These are phyloP conservation scores for Flammula alnicola DNA, from an alignment of 1,284 basidiomycete genomes.

Conservation along the genomic window DNA sequence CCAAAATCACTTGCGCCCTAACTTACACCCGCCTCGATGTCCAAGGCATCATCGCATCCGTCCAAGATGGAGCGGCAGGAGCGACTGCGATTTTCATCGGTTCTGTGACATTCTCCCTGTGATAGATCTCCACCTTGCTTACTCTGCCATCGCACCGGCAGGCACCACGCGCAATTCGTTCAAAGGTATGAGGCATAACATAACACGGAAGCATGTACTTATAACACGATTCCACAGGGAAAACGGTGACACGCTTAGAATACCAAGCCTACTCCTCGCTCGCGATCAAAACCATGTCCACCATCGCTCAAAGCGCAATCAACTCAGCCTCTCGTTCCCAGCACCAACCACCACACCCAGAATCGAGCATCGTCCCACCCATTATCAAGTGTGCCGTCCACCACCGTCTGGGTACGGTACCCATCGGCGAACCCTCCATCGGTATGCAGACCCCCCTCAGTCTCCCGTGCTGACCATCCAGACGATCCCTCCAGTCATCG, in stretches of 20 bases:
- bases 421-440: conserved; percentile 81
- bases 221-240: conserved; percentile 52
- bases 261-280: conserved; percentile 86
- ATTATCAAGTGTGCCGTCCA: conserved; percentile 46
- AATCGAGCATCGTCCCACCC: conserved; percentile 20
- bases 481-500: conserved; percentile 59
- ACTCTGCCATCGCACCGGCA: conserved; percentile 19
- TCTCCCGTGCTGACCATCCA: background rate
- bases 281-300: conserved; percentile 78
- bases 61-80: conserved; percentile 67
- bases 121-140: background rate
- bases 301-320: conserved; percentile 59
- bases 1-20: conserved; percentile 59
- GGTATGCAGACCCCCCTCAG: conserved; percentile 29
- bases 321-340: conserved; percentile 46
- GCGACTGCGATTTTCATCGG: conserved; percentile 79
- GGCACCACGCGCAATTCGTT: conserved; percentile 55
- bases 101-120: conserved; percentile 25
- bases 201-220: background rate
- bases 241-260: conserved; percentile 71
- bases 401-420: conserved; percentile 82
- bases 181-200: conserved; percentile 44
- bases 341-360: conserved; percentile 38
- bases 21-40: conserved; percentile 64
- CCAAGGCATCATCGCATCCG: conserved; percentile 59